These are phyloP conservation scores for Nissolia schottii DNA, from an alignment of 306 rosid genomes.

Conservation along the genomic window DNA sequence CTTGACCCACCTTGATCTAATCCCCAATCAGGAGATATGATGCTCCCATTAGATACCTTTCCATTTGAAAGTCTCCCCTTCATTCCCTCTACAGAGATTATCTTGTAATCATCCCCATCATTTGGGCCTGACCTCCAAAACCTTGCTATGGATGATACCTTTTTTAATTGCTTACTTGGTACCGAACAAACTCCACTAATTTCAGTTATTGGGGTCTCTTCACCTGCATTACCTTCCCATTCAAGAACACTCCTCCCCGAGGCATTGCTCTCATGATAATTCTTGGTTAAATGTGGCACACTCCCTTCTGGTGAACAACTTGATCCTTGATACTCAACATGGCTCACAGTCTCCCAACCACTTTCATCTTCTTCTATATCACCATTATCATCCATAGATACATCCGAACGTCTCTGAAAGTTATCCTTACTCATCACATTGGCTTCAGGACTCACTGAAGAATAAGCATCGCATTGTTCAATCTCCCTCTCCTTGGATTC, in stretches of 20 bases:
- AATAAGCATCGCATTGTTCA: slow-evolving; percentile 57
- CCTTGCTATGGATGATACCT: slow-evolving; percentile 66
- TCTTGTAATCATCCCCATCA: slow-evolving; percentile 57
- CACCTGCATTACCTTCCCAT: slow-evolving; percentile 64
- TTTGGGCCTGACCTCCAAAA: slow-evolving; percentile 78
- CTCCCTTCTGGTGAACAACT: slow-evolving; percentile 78
- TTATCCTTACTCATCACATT: slow-evolving; percentile 35
- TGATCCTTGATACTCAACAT: slow-evolving; percentile 84
- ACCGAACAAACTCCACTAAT: slow-evolving; percentile 66
- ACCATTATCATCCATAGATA: slow-evolving; percentile 46
- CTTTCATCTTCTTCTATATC: slow-evolving; percentile 77
- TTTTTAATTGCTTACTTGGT: slow-evolving; percentile 62
- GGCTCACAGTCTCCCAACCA: slow-evolving; percentile 98
- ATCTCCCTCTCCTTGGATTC: slow-evolving; percentile 64
- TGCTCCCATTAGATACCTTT: slow-evolving; percentile 53
- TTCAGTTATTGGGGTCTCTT: slow-evolving; percentile 65
- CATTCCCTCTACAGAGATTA: slow-evolving; percentile 57
- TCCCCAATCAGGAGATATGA: slow-evolving; percentile 61
- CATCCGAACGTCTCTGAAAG: slow-evolving; percentile 43
- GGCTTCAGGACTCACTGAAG: slow-evolving; percentile 71
- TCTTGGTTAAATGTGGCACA: slow-evolving; percentile 52
- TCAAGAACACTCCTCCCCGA: slow-evolving; percentile 61
- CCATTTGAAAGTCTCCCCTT: slow-evolving; percentile 77
- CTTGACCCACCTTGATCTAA: slow-evolving; percentile 51
- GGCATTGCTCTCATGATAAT: slow-evolving; percentile 47